These are phyloP conservation scores for Populus deltoides DNA, from an alignment of 345 rosid genomes.

Conservation along the genomic window DNA sequence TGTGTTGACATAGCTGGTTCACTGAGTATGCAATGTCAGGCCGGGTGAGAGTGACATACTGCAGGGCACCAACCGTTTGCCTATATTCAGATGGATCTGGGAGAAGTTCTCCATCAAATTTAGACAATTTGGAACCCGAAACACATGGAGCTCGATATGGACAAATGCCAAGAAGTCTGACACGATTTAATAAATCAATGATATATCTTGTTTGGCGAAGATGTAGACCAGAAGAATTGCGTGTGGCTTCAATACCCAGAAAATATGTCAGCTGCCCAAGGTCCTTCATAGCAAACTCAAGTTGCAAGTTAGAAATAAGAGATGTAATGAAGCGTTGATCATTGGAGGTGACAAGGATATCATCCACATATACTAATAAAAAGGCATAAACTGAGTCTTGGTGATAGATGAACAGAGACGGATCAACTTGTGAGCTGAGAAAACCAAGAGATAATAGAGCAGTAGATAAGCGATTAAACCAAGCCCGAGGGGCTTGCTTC, in stretches of 20 bases:
- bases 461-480: background rate
- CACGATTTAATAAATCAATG: background rate
- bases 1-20: background rate
- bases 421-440: background rate
- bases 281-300: no score
- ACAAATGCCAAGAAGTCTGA: background rate
- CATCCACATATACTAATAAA: background rate
- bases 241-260: background rate
- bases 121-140: background rate
- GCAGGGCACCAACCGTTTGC: background rate
- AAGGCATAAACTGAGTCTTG: no score
- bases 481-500: background rate
- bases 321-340: background rate
- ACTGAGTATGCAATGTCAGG: background rate
- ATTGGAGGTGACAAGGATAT: background rate
- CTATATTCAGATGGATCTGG: background rate
- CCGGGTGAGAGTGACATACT: background rate
- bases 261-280: background rate
- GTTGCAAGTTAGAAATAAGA: no score
- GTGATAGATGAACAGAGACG: background rate
- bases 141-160: background rate
- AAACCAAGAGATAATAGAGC: background rate
- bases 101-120: background rate
- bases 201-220: background rate
- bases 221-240: background rate